A percentile compares a stretch with the other conserved stretches of the same genome.
These are phyloP conservation scores for Mycena amicta DNA, from an alignment of 768 basidiomycete genomes.

Conservation along the genomic window DNA sequence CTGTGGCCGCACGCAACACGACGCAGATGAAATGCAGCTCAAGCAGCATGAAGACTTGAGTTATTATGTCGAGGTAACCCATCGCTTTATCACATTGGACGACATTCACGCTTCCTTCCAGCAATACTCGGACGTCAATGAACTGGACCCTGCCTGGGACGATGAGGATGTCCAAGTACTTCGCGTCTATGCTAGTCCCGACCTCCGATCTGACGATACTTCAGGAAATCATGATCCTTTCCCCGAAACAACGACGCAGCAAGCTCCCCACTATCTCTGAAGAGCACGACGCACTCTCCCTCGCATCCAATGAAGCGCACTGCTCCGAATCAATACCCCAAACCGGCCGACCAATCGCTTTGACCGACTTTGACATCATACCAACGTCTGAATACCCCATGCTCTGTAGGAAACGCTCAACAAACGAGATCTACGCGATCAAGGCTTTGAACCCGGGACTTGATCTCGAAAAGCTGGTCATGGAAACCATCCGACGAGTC, in stretches of 20 bases:
- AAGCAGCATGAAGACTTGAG: constrained; percentile 24
- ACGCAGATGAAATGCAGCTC: constrained; percentile 2
- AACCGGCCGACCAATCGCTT: constrained; percentile 1
- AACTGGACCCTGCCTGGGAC: constrained; percentile 33
- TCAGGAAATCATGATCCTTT: constrained; percentile 39
- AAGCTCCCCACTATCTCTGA: constrained; percentile 15
- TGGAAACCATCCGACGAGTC: constrained; percentile 21
- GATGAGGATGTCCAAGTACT: constrained; percentile 38
- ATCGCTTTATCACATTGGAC: too few species aligned
- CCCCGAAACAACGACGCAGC: constrained; percentile 27
- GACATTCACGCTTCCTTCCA: constrained; percentile 15
- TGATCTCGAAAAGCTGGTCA: constrained; percentile 8
- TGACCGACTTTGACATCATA: constrained; percentile 20
- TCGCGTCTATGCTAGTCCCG: not conserved
- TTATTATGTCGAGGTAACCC: constrained; percentile 37
- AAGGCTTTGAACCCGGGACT: constrained; percentile 6
- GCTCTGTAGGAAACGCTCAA: constrained; percentile 19
- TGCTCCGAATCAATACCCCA: constrained; percentile 7
- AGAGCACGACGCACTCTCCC: constrained; percentile 12
- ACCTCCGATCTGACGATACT: not conserved
- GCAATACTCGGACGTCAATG: constrained; percentile 30
- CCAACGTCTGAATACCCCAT: constrained; percentile 15
- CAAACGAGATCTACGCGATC: constrained; percentile 14
- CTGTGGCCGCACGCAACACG: not conserved
- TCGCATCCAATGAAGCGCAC: constrained; percentile 8